Percentiles rank a stretch among this genome's conserved stretches.
Conservation (phyloP, 2,329 filamentous ascomycete species). For the Trichoderma harzianum region DNA sequence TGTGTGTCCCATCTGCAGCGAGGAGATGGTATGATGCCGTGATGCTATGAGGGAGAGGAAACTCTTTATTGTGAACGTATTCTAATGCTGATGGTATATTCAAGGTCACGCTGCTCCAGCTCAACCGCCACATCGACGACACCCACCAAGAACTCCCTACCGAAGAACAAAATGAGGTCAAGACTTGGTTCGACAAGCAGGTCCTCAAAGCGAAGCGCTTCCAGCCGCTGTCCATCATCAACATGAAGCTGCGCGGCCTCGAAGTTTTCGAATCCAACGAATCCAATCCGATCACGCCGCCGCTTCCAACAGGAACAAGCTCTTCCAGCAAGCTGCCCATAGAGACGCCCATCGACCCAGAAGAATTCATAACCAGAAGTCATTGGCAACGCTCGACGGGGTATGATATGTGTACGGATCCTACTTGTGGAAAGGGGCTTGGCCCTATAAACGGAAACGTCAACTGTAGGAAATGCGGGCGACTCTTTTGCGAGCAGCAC, state of each 20-base stretch:
- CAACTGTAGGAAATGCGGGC: conserved; percentile 91
- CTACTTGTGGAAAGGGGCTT: conserved; percentile 75
- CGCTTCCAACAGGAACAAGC: conserved; percentile 24
- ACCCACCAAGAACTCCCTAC: conserved; percentile 85
- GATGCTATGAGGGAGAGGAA: background rate
- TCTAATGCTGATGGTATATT: background rate
- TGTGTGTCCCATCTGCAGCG: conserved; percentile 94
- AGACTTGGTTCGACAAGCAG: conserved; percentile 95
- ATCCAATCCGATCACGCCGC: conserved; percentile 41
- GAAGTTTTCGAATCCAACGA: conserved; percentile 95
- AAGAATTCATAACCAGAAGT: conserved; percentile 79
- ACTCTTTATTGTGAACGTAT: background rate
- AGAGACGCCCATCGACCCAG: conserved; percentile 63
- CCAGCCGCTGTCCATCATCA: conserved; percentile 84
- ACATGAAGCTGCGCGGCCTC: conserved; percentile 88
- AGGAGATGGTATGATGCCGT: conserved; percentile 77
- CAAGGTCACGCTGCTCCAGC: conserved; percentile 84
- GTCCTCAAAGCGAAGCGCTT: conserved; percentile 91
- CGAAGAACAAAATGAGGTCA: conserved; percentile 87
- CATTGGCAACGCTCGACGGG: conserved; percentile 83
- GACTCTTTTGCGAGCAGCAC: conserved; percentile 92
- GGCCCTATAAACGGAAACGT: conserved; percentile 78
- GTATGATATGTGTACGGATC: conserved; percentile 82
- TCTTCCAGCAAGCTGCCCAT: conserved; percentile 40
- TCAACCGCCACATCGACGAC: conserved; percentile 85